Percentiles rank a stretch among this genome's conserved stretches.
Evolutionary conservation across 2,329 filamentous ascomycete species (phyloP).

Genomic region (Colletotrichum tamarilloi): DNA sequence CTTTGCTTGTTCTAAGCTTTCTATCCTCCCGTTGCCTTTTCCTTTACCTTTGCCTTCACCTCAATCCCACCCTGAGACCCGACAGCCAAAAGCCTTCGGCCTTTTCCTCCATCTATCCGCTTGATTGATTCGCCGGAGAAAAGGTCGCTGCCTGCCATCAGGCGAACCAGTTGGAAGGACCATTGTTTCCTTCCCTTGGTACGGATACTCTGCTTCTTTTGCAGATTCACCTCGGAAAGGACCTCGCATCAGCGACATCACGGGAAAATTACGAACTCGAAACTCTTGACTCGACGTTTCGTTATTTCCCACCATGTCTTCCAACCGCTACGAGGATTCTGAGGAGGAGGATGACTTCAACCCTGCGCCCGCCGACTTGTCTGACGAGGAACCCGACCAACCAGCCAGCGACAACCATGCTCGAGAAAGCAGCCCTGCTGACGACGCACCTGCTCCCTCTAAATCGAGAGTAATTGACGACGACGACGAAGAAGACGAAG

Average conservation of each 20-base stretch:
- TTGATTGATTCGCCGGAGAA: neutral
- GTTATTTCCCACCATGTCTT: slow-evolving; percentile 54
- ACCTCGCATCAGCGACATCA: neutral
- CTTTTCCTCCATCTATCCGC: neutral
- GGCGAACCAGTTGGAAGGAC: neutral
- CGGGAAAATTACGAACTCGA: neutral
- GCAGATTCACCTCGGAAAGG: neutral
- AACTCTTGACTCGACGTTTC: neutral
- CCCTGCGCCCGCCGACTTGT: slow-evolving; percentile 78
- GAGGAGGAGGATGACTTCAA: slow-evolving; percentile 93
- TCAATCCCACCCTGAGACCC: neutral
- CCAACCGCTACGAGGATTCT: slow-evolving; percentile 67
- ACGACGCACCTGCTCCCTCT: slow-evolving; percentile 48
- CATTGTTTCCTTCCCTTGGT: neutral
- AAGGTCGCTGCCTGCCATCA: neutral
- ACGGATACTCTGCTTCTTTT: neutral
- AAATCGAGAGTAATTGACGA: slow-evolving; percentile 42
- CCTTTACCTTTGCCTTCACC: neutral
- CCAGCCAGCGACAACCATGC: slow-evolving; percentile 52
- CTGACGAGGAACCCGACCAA: slow-evolving; percentile 73
- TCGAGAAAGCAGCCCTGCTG: slow-evolving; percentile 49
- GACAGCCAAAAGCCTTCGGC: neutral
- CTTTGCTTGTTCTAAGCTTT: neutral
- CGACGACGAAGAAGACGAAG: slow-evolving; percentile 55
- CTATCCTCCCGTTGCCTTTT: slow-evolving; percentile 1